Conservation (phyloP, 192 early-diverging fungal species). For the Dimargaris cristalligena region DNA sequence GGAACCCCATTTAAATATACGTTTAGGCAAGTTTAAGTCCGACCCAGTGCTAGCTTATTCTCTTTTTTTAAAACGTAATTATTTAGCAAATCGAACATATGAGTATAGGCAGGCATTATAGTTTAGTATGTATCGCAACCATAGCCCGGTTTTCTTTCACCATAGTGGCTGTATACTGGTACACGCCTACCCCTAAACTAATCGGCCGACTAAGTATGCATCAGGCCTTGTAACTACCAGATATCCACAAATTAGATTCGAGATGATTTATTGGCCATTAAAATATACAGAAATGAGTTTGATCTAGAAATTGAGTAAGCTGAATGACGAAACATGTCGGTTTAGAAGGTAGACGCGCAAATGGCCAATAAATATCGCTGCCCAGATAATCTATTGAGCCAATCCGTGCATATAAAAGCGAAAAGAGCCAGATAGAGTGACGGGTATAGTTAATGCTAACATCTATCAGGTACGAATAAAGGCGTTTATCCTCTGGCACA, state of each 20-base stretch:
- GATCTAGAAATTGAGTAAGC: neutral
- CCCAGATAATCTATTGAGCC: neutral
- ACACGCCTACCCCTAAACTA: too few species aligned
- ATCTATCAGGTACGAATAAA: neutral
- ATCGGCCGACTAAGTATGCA: too few species aligned
- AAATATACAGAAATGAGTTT: neutral
- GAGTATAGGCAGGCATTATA: neutral
- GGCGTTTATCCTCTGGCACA: neutral
- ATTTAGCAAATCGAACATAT: neutral
- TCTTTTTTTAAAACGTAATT: neutral
- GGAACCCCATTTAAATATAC: neutral
- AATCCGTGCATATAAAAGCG: neutral
- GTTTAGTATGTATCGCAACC: too few species aligned
- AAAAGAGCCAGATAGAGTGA: neutral
- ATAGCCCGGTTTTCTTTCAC: too few species aligned
- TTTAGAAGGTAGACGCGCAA: neutral
- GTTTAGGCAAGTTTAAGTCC: too few species aligned
- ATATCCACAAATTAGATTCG: neutral
- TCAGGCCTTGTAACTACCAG: neutral
- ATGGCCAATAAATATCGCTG: neutral
- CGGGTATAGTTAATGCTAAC: neutral
- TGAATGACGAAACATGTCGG: neutral
- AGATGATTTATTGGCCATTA: neutral
- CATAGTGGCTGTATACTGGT: too few species aligned
- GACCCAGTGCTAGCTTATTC: neutral